Evolutionary conservation across 2,329 filamentous ascomycete genomes (phyloP), one percentile per base, ranked within the genome.

Genomic region (Colletotrichum phormii): DNA sequence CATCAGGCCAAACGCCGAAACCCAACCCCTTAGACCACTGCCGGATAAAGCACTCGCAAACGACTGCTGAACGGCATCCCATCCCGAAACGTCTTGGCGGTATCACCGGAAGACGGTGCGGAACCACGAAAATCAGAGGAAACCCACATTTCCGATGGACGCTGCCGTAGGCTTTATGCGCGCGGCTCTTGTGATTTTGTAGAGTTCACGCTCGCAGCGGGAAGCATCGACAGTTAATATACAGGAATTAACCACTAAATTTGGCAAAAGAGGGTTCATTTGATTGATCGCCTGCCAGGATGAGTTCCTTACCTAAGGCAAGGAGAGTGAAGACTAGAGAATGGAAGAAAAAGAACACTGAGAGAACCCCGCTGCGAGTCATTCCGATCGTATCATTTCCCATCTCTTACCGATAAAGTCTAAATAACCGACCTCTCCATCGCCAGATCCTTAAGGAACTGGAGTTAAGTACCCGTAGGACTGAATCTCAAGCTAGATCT

Each of bases 181-280:
- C 5, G 33, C 12, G 31, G 33, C 46, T n/a, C 24, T 31, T 12
- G 12, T 29, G 60, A 63, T 53, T n/a, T n/a, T n/a, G 9, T 49
- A 63, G 60, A 53, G 29, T 63, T 63, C 60, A 15, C 15, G 6
- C 46, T 35, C 29, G 60, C 46, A 63, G 60, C 42, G 60, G 60
- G 42, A 62, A 42, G 24, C 24, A 49, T 51, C 42, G 18, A 18
- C n/a, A 24, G 15, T 42, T n/a, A 29, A 51, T 18, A n/a, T 49
- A 26, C 13, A 12, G 26, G 26, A 11, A n/a, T 22, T 22, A 6
- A 12, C 37, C 37, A 15, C 24, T 12, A 31, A n/a, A 31, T 31
- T 35, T 26, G 60, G 18, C 29, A 15, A 13, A 5, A n/a, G 42
- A 49, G 42, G 42, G 15, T 49, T 49, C 26, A 6, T 15, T 15